Base-by-base conservation (phyloP, 805 yeast genomes). In the Tetrapisispora pingtungensis region DNA sequence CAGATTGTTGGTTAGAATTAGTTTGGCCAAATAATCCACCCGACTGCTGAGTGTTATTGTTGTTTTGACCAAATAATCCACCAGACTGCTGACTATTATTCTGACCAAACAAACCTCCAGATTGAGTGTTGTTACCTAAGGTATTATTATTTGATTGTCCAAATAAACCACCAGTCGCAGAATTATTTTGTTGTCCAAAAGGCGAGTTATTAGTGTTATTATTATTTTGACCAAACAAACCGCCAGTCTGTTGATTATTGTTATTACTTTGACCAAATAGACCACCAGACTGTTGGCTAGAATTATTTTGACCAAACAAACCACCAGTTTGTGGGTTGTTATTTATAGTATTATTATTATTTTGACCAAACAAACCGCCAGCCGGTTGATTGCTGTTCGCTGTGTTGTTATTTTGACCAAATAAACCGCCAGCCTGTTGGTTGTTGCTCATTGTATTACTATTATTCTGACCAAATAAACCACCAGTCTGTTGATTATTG, bases 221-320 rank as follows among this genome's bases (percentile, higher is more conserved):
- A 31, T 54, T 48, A 28, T 28, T 28, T 14, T 28, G 31, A 28
- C 31, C 31, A 28, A 28, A 28, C 31, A 64, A 37, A 10, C 63
- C 64, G 26, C 69, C 68, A 17, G 40, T 27, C 27, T 37, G 40
- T 57, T 42, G 60, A 60, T 15, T 40, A 22, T 41, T 44, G 10
- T 24, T 45, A 35, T 39, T 44, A n/a, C 30, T 38, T 36, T 51
- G 48, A 10, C 44, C 44, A 34, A 44, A 41, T 8, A 44, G n/a
- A 32, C 45, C 62, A 20, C 58, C 47, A 17, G 66, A 31, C 15
- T 49, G 51, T 41, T 49, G 50, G 43, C 49, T 52, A 46, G 58
- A 64, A 33, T 51, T 60, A 19, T 10, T 32, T 41, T 64, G 67
- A 17, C 66, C 78, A 63, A 75, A 70, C 17, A 68, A 50, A 1